Evolutionary conservation across 139 green algal genomes (phyloP).

Genomic region (Picocystis salinarum): DNA sequence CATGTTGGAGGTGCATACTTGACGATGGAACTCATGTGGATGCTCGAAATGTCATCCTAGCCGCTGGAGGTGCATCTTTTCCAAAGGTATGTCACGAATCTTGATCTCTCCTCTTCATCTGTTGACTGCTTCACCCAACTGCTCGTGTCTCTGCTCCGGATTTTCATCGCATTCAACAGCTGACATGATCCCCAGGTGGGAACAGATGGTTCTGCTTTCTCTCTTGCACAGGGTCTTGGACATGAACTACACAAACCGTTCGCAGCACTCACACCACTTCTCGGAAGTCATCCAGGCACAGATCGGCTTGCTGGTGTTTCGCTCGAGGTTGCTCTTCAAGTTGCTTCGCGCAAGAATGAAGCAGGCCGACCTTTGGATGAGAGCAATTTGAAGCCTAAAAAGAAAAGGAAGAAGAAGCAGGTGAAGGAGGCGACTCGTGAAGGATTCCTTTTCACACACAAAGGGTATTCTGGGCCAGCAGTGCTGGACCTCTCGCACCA

Average conservation of each 20-base stretch:
- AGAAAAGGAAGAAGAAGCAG: slow-evolving; percentile 17
- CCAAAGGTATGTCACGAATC: too few relatives aligned
- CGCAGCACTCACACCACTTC: slow-evolving; percentile 67
- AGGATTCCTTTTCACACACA: slow-evolving; percentile 74
- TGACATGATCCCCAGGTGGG: too few relatives aligned
- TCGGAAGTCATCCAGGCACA: slow-evolving; percentile 36
- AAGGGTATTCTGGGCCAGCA: slow-evolving; percentile 46
- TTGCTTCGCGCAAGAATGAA: too few relatives aligned
- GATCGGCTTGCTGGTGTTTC: slow-evolving; percentile 30
- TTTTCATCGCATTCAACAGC: too few relatives aligned
- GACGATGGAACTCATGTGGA: background rate
- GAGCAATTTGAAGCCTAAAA: background rate
- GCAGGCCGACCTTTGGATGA: background rate
- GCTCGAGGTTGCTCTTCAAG: slow-evolving; percentile 1
- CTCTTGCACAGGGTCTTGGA: slow-evolving; percentile 32
- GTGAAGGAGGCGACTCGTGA: slow-evolving; percentile 24
- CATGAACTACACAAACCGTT: slow-evolving; percentile 40
- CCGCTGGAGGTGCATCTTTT: slow-evolving; percentile 58
- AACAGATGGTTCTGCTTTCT: slow-evolving; percentile 69
- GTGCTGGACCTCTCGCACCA: slow-evolving; percentile 65
- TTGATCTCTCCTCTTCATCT: too few relatives aligned
- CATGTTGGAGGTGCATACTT: background rate
- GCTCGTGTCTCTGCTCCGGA: too few relatives aligned
- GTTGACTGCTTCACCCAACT: too few relatives aligned
- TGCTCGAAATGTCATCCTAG: slow-evolving; percentile 22